phyloP scores from a whole-genome alignment of 2,329 filamentous ascomycete genomes.

The Metarhizium album region DNA sequence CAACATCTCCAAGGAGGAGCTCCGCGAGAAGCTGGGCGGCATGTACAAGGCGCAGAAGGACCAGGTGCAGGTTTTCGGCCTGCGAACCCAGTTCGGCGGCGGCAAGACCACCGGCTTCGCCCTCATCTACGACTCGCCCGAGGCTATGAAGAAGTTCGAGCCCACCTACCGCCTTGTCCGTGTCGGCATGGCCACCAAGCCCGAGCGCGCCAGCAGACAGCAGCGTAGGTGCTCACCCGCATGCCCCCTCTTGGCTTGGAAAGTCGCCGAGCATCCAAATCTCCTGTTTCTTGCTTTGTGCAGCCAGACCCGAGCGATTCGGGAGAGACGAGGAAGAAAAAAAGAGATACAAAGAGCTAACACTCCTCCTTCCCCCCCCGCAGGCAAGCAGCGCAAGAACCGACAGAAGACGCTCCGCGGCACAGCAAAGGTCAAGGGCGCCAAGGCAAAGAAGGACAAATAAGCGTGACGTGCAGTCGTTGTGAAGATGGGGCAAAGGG shows the following conservation, averaged over 20 bases:
- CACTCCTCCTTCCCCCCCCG: constrained; percentile 21
- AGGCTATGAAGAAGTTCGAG: constrained; percentile 99
- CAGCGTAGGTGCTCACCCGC: constrained; percentile 74
- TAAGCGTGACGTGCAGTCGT: constrained; percentile 40
- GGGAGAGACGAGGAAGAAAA: neutral
- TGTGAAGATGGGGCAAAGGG: constrained; percentile 20
- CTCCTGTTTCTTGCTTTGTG: neutral
- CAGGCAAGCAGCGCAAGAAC: constrained; percentile 99
- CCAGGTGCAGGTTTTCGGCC: constrained; percentile 94
- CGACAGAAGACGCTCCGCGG: constrained; percentile 96
- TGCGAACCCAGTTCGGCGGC: constrained; percentile 98
- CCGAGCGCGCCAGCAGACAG: constrained; percentile 96
- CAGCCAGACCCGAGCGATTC: neutral
- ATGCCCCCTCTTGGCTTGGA: neutral
- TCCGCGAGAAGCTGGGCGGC: constrained; percentile 85
- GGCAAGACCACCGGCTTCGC: constrained; percentile 99
- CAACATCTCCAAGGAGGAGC: constrained; percentile 99
- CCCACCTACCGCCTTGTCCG: constrained; percentile 94
- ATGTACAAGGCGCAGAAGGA: constrained; percentile 99
- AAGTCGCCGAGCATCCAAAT: no score
- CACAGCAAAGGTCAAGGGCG: constrained; percentile 96
- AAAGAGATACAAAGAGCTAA: neutral
- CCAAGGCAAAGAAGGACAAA: constrained; percentile 89
- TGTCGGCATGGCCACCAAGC: constrained; percentile 84
- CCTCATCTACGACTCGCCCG: constrained; percentile 94